Evolutionary conservation across 148 eudicot genomes (phyloP).

Genomic region (Tetragonia tetragonoides): DNA sequence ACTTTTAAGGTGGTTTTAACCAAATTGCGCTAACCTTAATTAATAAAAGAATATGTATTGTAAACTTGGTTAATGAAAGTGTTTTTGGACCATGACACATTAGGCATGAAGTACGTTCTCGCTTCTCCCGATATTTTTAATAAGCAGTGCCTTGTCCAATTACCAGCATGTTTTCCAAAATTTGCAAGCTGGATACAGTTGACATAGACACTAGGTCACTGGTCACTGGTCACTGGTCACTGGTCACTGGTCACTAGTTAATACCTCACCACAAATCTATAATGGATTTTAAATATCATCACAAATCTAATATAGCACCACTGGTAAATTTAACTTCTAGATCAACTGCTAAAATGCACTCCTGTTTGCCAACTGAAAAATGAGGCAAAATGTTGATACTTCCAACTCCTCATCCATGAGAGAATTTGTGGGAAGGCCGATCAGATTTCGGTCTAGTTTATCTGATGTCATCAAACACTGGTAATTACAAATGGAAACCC

Average conservation of each 20-base stretch:
- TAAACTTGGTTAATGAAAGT: too few species aligned
- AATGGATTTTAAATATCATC: background rate
- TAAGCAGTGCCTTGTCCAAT: background rate
- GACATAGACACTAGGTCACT: background rate
- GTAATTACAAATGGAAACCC: constrained; percentile 1
- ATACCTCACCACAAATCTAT: background rate
- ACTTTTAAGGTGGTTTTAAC: too few species aligned
- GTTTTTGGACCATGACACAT: too few species aligned
- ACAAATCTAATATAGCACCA: too few species aligned
- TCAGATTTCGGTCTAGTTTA: background rate
- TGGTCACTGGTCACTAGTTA: background rate
- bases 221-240: too few species aligned
- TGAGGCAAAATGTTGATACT: too few species aligned
- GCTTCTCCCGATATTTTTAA: background rate
- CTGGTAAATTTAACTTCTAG: too few species aligned
- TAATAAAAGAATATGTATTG: too few species aligned
- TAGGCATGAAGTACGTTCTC: background rate
- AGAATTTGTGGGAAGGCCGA: background rate
- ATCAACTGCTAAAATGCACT: too few species aligned
- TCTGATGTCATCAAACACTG: constrained; percentile 3
- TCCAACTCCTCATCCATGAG: too few species aligned
- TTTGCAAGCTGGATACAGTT: constrained; percentile 18
- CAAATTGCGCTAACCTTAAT: too few species aligned
- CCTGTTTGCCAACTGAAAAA: too few species aligned
- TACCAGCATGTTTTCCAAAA: background rate